Percentiles rank a stretch among this genome's conserved stretches.
Conservation (phyloP, 345 rosid species). For the Pseudoturritis turrita region DNA sequence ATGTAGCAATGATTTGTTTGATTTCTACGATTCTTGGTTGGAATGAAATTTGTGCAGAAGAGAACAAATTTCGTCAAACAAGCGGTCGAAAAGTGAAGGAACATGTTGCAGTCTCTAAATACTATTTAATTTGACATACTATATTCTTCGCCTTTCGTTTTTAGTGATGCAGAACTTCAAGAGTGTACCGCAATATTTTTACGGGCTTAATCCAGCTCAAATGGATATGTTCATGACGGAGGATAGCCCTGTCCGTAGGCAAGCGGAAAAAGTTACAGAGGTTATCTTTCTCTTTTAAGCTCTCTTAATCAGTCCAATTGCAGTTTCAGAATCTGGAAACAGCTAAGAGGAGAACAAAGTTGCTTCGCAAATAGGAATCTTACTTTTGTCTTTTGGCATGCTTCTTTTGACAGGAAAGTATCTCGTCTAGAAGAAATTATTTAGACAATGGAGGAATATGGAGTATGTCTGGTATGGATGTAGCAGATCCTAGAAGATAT, state of each 20-base stretch:
- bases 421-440: slow-evolving; percentile 62
- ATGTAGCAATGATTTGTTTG: not conserved
- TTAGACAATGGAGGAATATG: slow-evolving; percentile 62
- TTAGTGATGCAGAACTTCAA: slow-evolving; percentile 84
- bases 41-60: not conserved
- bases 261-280: slow-evolving; percentile 69
- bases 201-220: slow-evolving; percentile 80
- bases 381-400: not conserved
- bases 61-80: not conserved
- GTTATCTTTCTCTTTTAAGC: slow-evolving; percentile 32
- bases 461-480: slow-evolving; percentile 44
- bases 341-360: not conserved
- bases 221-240: slow-evolving; percentile 92
- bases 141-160: not conserved
- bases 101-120: not conserved
- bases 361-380: not conserved
- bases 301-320: not conserved
- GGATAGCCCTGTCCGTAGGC: slow-evolving; percentile 62
- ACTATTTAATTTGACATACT: not conserved
- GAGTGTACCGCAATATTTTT: slow-evolving; percentile 64
- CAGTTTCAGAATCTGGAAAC: not conserved
- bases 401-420: slow-evolving; percentile 52
- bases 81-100: not conserved
- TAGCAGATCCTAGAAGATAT: slow-evolving; percentile 45
- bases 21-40: not conserved